Base-by-base conservation (phyloP, 352 stramenopile species). In the Thalassiosira hispida region DNA sequence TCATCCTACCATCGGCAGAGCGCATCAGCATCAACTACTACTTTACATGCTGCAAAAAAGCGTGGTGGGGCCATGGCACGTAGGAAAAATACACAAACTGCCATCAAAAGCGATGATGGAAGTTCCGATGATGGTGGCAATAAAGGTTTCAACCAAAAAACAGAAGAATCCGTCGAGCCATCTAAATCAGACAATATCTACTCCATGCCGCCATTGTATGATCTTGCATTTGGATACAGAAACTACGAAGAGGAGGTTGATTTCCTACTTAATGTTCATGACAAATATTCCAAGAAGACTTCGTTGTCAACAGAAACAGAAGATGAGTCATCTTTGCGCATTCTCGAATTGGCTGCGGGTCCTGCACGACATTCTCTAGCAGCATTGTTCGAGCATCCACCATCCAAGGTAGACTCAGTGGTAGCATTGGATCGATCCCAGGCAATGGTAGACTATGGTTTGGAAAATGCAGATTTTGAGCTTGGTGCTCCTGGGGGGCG, bases 171-270 rank as follows among this genome's bases (percentile, higher is more conserved):
- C 8, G 0, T 8, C 1, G 16, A 33, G 1, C 5, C 42, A 40
- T 74, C 65, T 16, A 60, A 57, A 46, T 53, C 61, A 18, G 35
- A 65, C 25, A 77, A 57, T 59, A 92, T 93, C 14, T 93, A 93
- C 73, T 91, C 85, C 0, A 53, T 84, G 44, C 88, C 88, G 12
- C 71, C 83, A 9, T 47, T 93, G 3, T 93, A 93, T 60, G 88
- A 93, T 77, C 62, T 92, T 31, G 88, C 88, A 0, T 92, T 93
- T 84, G 86, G 86, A 33, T 93, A 92, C 66, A 76, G 88, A 70
- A 84, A 85, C 53, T 93, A 85, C 63, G 80, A 88, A 62, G 76
- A 91, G 22, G 88, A 93, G 78, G 86, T 93, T 0, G 70, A 87
- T 14, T 93, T 93, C 77, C 69, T 93, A 29, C 23, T 91, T 11